Conservation (phyloP, 306 rosid genomes). For the Cicer cuneatum region DNA sequence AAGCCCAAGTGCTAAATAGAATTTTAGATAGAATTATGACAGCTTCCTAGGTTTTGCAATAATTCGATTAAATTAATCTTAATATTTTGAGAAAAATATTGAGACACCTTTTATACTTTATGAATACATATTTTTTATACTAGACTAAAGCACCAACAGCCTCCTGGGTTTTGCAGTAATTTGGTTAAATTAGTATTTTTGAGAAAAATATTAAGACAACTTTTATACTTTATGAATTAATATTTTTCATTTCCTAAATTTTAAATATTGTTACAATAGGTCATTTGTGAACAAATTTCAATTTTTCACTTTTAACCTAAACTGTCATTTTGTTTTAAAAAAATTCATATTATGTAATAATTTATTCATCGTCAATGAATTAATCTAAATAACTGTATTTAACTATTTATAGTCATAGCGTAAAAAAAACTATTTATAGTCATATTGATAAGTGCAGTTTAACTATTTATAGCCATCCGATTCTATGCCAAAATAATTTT, state of each 20-base stretch:
- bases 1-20: no score
- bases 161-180: not conserved
- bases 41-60: no score
- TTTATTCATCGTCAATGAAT: not conserved
- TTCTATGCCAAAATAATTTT: no score
- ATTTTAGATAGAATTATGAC: no score
- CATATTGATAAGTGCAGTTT: not conserved
- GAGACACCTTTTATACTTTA: no score
- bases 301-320: not conserved
- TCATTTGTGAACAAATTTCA: not conserved
- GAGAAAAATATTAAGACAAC: not conserved
- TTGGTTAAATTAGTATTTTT: slow-evolving; percentile 12
- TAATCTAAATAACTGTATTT: not conserved
- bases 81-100: no score
- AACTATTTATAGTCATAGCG: no score
- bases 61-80: no score
- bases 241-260: not conserved
- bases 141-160: not conserved
- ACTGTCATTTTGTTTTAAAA: not conserved
- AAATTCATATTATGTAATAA: not conserved
- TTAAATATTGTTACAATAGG: not conserved
- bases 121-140: no score
- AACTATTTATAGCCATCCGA: no score
- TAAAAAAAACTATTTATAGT: not conserved
- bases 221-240: not conserved